Evolutionary conservation across 2,329 filamentous ascomycete species (phyloP).

Genomic region (Talaromyces sp.): DNA sequence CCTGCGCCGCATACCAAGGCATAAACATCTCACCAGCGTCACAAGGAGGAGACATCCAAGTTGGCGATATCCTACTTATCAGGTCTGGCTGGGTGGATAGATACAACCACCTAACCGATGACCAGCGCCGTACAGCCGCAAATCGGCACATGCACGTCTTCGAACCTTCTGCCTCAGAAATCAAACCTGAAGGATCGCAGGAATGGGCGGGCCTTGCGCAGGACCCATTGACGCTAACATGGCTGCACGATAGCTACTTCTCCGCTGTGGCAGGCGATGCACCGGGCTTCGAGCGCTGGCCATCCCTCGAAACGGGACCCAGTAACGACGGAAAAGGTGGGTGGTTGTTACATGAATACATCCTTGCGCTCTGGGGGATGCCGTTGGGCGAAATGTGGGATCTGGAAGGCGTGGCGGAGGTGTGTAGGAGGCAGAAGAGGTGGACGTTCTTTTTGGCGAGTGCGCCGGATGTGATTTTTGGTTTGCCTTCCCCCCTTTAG

Average conservation of each 20-base stretch:
- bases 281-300: constrained; percentile 64
- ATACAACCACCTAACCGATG: constrained; percentile 50
- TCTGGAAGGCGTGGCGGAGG: constrained; percentile 38
- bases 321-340: neutral
- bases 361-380: constrained; percentile 47
- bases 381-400: constrained; percentile 49
- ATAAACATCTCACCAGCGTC: constrained; percentile 59
- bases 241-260: constrained; percentile 70
- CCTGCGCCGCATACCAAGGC: constrained; percentile 59
- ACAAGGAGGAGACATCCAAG: constrained; percentile 55
- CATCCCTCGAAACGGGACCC: constrained; percentile 39
- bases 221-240: constrained; percentile 58
- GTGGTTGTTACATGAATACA: constrained; percentile 42
- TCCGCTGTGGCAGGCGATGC: constrained; percentile 64
- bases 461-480: constrained; percentile 42
- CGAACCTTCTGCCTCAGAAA: neutral
- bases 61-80: constrained; percentile 66
- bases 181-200: constrained; percentile 33
- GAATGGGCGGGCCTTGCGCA: constrained; percentile 53
- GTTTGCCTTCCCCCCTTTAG: constrained; percentile 27
- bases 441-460: constrained; percentile 47
- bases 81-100: constrained; percentile 63
- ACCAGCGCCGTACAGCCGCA: constrained; percentile 35
- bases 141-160: constrained; percentile 26
- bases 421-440: constrained; percentile 37